Percentiles rank a stretch among this genome's conserved stretches.
Evolutionary conservation across 208 protist species (phyloP).

Genomic region (Wallacemonas sp.): DNA sequence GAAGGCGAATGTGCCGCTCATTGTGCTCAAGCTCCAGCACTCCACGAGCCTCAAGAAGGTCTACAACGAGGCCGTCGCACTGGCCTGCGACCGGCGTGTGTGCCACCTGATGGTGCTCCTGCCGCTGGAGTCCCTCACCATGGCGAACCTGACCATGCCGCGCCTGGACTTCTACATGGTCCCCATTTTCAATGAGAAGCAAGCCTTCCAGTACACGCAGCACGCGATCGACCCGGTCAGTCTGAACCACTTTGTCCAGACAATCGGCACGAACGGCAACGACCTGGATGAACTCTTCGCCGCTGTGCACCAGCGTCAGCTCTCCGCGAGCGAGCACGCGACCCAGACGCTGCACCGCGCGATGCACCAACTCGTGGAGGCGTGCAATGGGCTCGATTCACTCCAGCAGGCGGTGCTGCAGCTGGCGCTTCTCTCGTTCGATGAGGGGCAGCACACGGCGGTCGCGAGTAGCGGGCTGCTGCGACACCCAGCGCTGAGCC

Average conservation of each 20-base stretch:
- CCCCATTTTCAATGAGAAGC: conserved; percentile 45
- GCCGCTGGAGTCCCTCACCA: conserved; percentile 49
- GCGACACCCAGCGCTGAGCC: conserved; percentile 28
- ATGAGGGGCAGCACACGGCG: conserved; percentile 42
- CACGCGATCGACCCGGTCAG: conserved; percentile 56
- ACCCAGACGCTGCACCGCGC: conserved; percentile 52
- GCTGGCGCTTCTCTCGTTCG: conserved; percentile 43
- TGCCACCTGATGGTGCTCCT: conserved; percentile 56
- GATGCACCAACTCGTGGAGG: conserved; percentile 48
- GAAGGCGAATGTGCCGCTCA: conserved; percentile 38
- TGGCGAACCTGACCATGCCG: conserved; percentile 46
- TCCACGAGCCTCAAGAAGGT: conserved; percentile 44
- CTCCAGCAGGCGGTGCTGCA: conserved; percentile 37
- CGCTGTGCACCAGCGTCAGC: conserved; percentile 41
- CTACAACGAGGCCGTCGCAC: conserved; percentile 66
- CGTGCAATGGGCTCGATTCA: not conserved
- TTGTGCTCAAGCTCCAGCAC: conserved; percentile 60
- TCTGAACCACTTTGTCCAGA: conserved; percentile 51
- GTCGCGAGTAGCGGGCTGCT: conserved; percentile 14
- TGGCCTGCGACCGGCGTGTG: conserved; percentile 53
- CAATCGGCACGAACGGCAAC: conserved; percentile 57
- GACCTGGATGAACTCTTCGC: conserved; percentile 66
- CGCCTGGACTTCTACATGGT: conserved; percentile 57
- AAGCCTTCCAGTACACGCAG: conserved; percentile 60
- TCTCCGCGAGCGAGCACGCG: conserved; percentile 37